Base-by-base conservation (phyloP, 1,284 basidiomycete species). In the Kwoniella shivajii region DNA sequence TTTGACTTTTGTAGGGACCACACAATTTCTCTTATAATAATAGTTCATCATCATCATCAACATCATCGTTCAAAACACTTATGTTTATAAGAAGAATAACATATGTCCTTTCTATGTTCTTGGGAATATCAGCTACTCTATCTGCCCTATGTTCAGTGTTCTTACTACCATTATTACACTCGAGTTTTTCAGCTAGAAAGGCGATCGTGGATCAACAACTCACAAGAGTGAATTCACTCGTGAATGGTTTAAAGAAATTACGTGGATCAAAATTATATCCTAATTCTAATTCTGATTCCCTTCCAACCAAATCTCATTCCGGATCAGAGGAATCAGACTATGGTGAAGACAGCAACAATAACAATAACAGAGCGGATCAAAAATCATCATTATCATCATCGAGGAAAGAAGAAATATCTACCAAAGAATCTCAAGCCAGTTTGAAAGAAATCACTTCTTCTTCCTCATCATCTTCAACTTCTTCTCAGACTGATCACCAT, bases 101-200 rank as follows among this genome's bases (percentile, higher is more conserved):
- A 22, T 75, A 67, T 54, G 44, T 78, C 46, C 64, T 77, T 38
- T 72, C 72, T 6, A 39, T 78, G 30, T 49, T 73, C 16, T 56
- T 78, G 1, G 75, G 75, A 18, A 58, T 69, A 11, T 63, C 68
- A 10, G 68, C 71, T 2, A 43, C 71, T 9, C 41, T 73, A 20
- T 70, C 72, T 0, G 63, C 63, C 2, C 56, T 74, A 45, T 78
- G 75, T 71, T 72, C 68, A 16, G 57, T 56, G 18, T 72, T 76
- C 60, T 57, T 78, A 31, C 63, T 78, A 0, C 77, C 77, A 1
- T 66, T 76, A 0, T 59, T 78, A 14, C 75, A 77, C 50, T 68
- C 76, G 4, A 67, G 66, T 7, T 77, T 74, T 58, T 70, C 70
- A 0, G 77, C 77, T 4, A 56, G 76, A 26, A 62, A 67, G 42